Conservation (phyloP, 23 red algal genomes). For the Pyropia haitanensis region DNA sequence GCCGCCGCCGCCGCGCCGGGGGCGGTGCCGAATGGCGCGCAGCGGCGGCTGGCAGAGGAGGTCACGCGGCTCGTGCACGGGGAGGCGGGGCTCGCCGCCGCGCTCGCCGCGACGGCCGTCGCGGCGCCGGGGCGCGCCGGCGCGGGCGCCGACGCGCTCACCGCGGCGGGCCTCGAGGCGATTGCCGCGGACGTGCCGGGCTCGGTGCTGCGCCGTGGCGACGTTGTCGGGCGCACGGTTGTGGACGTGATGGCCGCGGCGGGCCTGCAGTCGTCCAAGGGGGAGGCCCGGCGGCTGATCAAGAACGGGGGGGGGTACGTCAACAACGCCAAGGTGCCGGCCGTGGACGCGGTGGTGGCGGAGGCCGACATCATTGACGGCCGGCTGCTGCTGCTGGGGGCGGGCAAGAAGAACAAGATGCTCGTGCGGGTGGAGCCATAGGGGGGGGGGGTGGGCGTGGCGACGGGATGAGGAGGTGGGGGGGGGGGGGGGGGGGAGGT, state of each 20-base stretch:
- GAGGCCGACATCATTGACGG: slow-evolving; percentile 63
- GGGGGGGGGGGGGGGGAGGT: no score
- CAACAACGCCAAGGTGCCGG: slow-evolving; percentile 72
- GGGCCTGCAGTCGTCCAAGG: slow-evolving; percentile 74
- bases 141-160: slow-evolving; percentile 8
- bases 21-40: slow-evolving; percentile 69
- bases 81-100: slow-evolving; percentile 51
- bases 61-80: slow-evolving; percentile 90
- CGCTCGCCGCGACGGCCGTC: slow-evolving; percentile 63
- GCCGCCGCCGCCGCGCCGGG: slow-evolving; percentile 14
- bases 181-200: slow-evolving; percentile 61
- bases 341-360: slow-evolving; percentile 24
- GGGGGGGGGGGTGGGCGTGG: no score
- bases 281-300: slow-evolving; percentile 81
- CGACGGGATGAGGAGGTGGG: no score
- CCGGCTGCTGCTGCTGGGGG: slow-evolving; percentile 64
- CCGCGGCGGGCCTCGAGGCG: slow-evolving; percentile 55
- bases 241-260: slow-evolving; percentile 80
- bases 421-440: not conserved
- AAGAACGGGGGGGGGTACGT: slow-evolving; percentile 78
- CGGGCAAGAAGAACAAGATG: slow-evolving; percentile 95
- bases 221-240: slow-evolving; percentile 43
- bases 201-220: slow-evolving; percentile 10
- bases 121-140: slow-evolving; percentile 62
- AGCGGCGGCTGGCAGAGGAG: slow-evolving; percentile 70